Percentiles rank a stretch among this genome's conserved stretches.
These are phyloP conservation scores for Alternaria solani DNA, from an alignment of 2,329 filamentous ascomycete species.

Conservation along the genomic window DNA sequence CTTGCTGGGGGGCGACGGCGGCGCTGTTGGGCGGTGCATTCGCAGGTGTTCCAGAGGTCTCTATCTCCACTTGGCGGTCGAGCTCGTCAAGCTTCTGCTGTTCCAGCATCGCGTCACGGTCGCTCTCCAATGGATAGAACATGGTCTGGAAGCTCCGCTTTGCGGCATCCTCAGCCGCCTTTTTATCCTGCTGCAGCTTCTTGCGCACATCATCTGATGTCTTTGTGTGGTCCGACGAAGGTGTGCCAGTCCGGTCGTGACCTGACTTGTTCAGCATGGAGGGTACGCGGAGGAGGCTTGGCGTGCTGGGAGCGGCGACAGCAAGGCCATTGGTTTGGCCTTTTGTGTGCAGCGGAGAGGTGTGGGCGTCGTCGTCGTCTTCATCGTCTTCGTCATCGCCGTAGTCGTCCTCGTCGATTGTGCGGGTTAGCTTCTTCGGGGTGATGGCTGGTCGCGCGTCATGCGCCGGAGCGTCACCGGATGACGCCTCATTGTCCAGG, in stretches of 20 bases:
- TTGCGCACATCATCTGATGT: constrained; percentile 88
- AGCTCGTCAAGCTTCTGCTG: constrained; percentile 97
- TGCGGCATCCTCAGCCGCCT: constrained; percentile 86
- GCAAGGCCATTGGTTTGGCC: constrained; percentile 62
- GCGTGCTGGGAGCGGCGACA: constrained; percentile 67
- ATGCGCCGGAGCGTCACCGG: constrained; percentile 47
- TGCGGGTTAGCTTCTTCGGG: constrained; percentile 77
- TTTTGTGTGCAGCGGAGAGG: constrained; percentile 60
- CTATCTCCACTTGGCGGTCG: constrained; percentile 93
- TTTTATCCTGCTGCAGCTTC: constrained; percentile 90
- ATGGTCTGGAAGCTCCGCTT: constrained; percentile 91
- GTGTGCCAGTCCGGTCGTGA: constrained; percentile 65
- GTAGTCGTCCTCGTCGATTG: constrained; percentile 86
- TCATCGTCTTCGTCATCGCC: constrained; percentile 77
- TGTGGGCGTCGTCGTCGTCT: constrained; percentile 51
- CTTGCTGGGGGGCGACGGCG: constrained; percentile 71
- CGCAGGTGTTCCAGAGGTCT: constrained; percentile 75
- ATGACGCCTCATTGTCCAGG: constrained; percentile 32
- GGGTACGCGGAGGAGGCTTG: constrained; percentile 69
- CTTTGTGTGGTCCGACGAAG: constrained; percentile 67
- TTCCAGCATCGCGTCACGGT: constrained; percentile 95
- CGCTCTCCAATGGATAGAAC: constrained; percentile 94
- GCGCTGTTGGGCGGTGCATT: constrained; percentile 61
- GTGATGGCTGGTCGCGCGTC: constrained; percentile 58
- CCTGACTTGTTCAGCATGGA: constrained; percentile 69